phyloP scores from a whole-genome alignment of 257 asterid genomes.

The Solanum appendiculatum region DNA sequence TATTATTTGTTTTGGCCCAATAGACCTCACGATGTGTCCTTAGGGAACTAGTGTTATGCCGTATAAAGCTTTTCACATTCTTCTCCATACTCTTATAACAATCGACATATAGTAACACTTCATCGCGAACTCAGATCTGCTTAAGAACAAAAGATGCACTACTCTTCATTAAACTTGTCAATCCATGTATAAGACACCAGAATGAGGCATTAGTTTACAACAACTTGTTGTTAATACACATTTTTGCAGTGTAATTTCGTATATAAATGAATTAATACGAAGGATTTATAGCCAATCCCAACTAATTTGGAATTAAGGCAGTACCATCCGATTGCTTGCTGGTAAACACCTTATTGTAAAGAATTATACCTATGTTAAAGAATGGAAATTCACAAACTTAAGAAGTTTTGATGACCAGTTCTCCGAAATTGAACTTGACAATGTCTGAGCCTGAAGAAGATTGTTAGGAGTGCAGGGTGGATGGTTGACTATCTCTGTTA shows the following conservation, averaged over 20 bases:
- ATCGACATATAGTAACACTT: too few species aligned
- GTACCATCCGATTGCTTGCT: not conserved
- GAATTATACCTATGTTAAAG: not conserved
- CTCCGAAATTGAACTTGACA: not conserved
- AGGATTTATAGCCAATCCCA: not conserved
- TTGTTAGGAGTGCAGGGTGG: constrained; percentile 37
- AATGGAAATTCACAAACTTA: not conserved
- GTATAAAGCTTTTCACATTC: too few species aligned
- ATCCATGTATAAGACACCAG: not conserved
- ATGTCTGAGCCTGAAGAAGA: not conserved
- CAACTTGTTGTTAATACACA: not conserved
- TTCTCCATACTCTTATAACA: too few species aligned
- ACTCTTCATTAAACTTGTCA: not conserved
- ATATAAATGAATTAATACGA: not conserved
- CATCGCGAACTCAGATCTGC: not conserved
- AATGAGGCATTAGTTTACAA: not conserved
- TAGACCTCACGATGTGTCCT: too few species aligned
- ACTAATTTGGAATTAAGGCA: not conserved
- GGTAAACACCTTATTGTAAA: not conserved
- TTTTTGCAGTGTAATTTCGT: not conserved
- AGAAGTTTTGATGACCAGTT: not conserved
- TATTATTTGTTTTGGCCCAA: too few species aligned
- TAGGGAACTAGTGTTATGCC: too few species aligned
- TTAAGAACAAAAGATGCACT: not conserved
- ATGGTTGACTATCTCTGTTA: constrained; percentile 17